Evolutionary conservation across 352 stramenopile species (phyloP), one percentile per base, ranked within the genome.

Genomic region (Phytophthora macrochlamydospora): DNA sequence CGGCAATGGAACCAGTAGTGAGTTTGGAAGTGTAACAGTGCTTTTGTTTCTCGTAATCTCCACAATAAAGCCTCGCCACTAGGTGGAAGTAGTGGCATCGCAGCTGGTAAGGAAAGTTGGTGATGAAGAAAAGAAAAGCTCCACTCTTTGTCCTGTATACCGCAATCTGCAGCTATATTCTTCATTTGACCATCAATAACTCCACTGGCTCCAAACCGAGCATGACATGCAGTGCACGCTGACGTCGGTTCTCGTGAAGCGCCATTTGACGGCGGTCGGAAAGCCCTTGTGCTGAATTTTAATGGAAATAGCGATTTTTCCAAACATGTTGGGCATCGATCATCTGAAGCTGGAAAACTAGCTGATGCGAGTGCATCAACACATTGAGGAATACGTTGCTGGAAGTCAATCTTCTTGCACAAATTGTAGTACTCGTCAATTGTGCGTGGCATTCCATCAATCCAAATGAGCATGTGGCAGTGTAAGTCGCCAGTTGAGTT

Each of bases 401-500:
- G 35, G 35, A 40, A 40, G 6, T 40, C 35, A 6, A 40, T 40
- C 6, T 6, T 40, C 9, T 40, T 6, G 12, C 49, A 54, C 9
- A 33, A 29, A 11, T 54, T 31, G 30, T 54, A 54, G 14, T 54
- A 54, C 4, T 5, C 12, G 24, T 3, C 30, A 29, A 54, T 13
- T 9, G 49, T 54, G 12, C 30, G 30, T 7, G 49, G 49, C 49
- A 54, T 54, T 4, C 31, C 49, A 29, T 54, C 30, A 33, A 54
- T 33, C 49, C 49, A 59, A 24, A 59, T 59, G 12, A 59, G 14
- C 52, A 59, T 59, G 52, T 51, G 52, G 28, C 40, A 51, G 13
- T 59, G 52, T 28, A 59, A 57, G 12, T 57, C 51, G 4, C 51
- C 37, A 1, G 51, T 57, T 38, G 52, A 51, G 49, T 51, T 59